Evolutionary conservation across 345 rosid species (phyloP), one percentile per base, ranked within the genome.

Genomic region (Corymbia maculata): DNA sequence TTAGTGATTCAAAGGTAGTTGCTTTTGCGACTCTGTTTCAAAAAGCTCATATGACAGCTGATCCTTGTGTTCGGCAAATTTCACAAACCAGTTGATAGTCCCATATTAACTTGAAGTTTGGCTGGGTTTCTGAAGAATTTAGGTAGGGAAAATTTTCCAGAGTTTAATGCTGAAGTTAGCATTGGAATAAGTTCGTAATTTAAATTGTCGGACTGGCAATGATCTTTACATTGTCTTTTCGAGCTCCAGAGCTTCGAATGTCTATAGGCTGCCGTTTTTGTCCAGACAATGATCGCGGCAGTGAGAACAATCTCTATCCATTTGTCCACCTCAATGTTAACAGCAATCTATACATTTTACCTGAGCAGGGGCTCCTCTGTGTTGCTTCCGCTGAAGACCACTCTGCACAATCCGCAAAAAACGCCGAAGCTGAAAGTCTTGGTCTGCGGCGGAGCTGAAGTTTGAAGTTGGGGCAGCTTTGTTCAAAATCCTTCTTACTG

Each of bases 401-500:
- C 66, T 59, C 24, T 4, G 51, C n/a, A 4, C n/a, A 50, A 1
- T 26, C 55, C 32, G 28, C 51, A 10, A 30, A n/a, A 66, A 84
- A 44, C 3, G 47, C 79, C 53, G 88, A 93, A 88, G 94, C 90
- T 75, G 93, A 89, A 36, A 70, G 90, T 94, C 85, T 86, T 64
- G 30, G 89, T 95, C 9, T 95, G 97, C 24, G 98, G 97, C 5
- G 96, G 98, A 45, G 94, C 96, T 45, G 61, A 55, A 22, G 28
- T 21, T 55, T 55, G 6, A 55, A 55, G 61, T 22, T 22, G 61
- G 61, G 61, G 61, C 0, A 5, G 64, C 1, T 13, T 57, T 8
- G 64, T 4, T 22, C 12, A 12, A 9, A 57, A 26, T 57, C 13
- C 64, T 9, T 49, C 51, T 57, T 22, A 57, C 22, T 22, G 28